Evolutionary conservation across 495 filamentous ascomycete genomes (phyloP).

Genomic region (Glarea lozoyensis): DNA sequence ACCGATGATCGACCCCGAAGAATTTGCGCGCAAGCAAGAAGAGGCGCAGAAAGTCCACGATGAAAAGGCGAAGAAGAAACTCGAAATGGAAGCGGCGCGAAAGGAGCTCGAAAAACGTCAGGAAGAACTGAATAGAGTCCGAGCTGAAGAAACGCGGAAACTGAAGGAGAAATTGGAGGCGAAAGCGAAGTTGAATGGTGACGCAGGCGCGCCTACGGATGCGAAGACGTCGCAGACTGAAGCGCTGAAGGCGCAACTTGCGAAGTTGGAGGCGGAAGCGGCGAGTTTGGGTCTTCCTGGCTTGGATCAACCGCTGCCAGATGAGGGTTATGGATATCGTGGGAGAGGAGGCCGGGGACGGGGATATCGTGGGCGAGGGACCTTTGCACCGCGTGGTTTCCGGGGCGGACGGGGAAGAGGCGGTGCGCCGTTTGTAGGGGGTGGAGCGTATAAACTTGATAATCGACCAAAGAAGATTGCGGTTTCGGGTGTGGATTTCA

Average conservation of each 20-base stretch:
- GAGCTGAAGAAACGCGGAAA: slow-evolving; percentile 66
- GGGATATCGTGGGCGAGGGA: slow-evolving; percentile 29
- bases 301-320: slow-evolving; percentile 44
- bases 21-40: slow-evolving; percentile 65
- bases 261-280: slow-evolving; percentile 78
- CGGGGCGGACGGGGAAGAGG: slow-evolving; percentile 50
- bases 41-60: slow-evolving; percentile 75
- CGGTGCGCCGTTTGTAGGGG: slow-evolving; percentile 28
- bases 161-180: slow-evolving; percentile 54
- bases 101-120: slow-evolving; percentile 68
- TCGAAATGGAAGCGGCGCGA: slow-evolving; percentile 63
- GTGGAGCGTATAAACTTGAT: slow-evolving; percentile 71
- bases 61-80: slow-evolving; percentile 62
- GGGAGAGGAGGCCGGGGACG: slow-evolving; percentile 8
- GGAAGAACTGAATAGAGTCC: slow-evolving; percentile 63
- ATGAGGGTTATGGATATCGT: slow-evolving; percentile 18
- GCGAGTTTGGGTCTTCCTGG: slow-evolving; percentile 67
- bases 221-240: slow-evolving; percentile 50
- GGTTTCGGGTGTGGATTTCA: slow-evolving; percentile 61
- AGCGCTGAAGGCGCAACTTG: slow-evolving; percentile 69
- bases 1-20: slow-evolving; percentile 62
- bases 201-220: slow-evolving; percentile 15
- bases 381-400: slow-evolving; percentile 11
- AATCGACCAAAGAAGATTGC: slow-evolving; percentile 74
- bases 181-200: slow-evolving; percentile 34